Percentiles rank a stretch among this genome's conserved stretches.
These are phyloP conservation scores for Wickerhamomyces rabaulensis DNA, from an alignment of 805 yeast species.

Conservation along the genomic window DNA sequence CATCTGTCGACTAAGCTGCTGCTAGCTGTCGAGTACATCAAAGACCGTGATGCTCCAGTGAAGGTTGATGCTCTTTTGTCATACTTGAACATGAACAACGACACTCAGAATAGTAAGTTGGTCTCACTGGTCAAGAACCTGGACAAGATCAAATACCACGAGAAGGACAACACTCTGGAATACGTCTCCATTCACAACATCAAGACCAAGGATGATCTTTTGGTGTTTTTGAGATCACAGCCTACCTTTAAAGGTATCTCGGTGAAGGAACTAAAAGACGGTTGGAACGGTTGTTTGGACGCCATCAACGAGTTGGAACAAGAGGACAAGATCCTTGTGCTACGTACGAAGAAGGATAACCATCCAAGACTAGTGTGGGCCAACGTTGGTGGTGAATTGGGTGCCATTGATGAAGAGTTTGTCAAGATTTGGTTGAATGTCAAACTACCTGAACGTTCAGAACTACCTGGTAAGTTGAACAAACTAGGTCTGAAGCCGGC, in stretches of 20 bases:
- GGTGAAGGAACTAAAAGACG: slow-evolving; percentile 71
- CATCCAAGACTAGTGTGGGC: slow-evolving; percentile 93
- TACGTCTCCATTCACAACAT: slow-evolving; percentile 89
- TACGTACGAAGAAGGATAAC: slow-evolving; percentile 89
- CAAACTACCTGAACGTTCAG: slow-evolving; percentile 76
- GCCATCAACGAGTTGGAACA: slow-evolving; percentile 76
- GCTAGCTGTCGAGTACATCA: slow-evolving; percentile 88
- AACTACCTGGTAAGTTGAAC: slow-evolving; percentile 69
- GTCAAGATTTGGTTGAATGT: slow-evolving; percentile 75
- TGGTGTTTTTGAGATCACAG: slow-evolving; percentile 70
- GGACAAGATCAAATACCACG: slow-evolving; percentile 70
- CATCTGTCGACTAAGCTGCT: slow-evolving; percentile 84
- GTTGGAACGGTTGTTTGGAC: slow-evolving; percentile 88
- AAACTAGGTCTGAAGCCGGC: slow-evolving; percentile 94
- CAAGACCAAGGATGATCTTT: slow-evolving; percentile 69
- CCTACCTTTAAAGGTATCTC: slow-evolving; percentile 83
- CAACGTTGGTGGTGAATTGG: slow-evolving; percentile 69
- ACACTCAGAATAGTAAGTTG: slow-evolving; percentile 58
- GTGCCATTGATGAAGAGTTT: slow-evolving; percentile 74
- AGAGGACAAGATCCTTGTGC: slow-evolving; percentile 71
- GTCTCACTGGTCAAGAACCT: slow-evolving; percentile 68
- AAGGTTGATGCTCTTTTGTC: slow-evolving; percentile 58
- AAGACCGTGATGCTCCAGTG: slow-evolving; percentile 63
- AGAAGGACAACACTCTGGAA: slow-evolving; percentile 60
- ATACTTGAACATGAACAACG: slow-evolving; percentile 44